Evolutionary conservation across 805 yeast species (phyloP).

Genomic region (Hanseniaspora mollemarum): DNA sequence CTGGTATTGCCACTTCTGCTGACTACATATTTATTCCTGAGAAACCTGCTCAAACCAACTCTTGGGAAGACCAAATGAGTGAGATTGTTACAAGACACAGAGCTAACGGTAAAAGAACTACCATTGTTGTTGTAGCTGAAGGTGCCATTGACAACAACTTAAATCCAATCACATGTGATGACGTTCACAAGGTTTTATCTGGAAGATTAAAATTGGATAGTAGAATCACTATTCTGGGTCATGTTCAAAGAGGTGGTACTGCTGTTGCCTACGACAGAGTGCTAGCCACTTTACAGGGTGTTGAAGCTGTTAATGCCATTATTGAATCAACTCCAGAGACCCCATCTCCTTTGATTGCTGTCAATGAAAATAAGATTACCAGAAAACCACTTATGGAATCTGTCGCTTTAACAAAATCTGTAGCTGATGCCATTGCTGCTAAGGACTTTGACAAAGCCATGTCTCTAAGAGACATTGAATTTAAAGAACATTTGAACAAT

Average conservation of each 20-base stretch:
- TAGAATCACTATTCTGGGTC: slow-evolving; percentile 89
- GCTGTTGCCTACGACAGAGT: slow-evolving; percentile 92
- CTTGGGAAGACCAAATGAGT: slow-evolving; percentile 75
- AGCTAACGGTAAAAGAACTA: slow-evolving; percentile 77
- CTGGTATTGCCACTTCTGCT: slow-evolving; percentile 93
- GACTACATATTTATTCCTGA: slow-evolving; percentile 93
- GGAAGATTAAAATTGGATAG: slow-evolving; percentile 77
- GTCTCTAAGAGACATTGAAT: slow-evolving; percentile 75
- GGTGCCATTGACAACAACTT: slow-evolving; percentile 84
- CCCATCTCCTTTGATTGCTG: slow-evolving; percentile 90
- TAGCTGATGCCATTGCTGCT: slow-evolving; percentile 71
- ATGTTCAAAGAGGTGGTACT: slow-evolving; percentile 97
- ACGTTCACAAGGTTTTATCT: slow-evolving; percentile 72
- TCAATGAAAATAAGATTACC: slow-evolving; percentile 74
- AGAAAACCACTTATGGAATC: slow-evolving; percentile 83
- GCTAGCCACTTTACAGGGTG: slow-evolving; percentile 92
- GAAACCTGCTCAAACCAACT: slow-evolving; percentile 62
- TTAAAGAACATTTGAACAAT: slow-evolving; percentile 65
- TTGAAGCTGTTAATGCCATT: slow-evolving; percentile 91
- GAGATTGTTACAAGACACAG: slow-evolving; percentile 70
- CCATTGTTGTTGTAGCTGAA: slow-evolving; percentile 94
- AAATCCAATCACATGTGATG: slow-evolving; percentile 66
- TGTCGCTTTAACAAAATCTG: slow-evolving; percentile 74
- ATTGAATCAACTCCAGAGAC: slow-evolving; percentile 76
- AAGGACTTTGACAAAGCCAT: slow-evolving; percentile 82